A percentile compares a stretch with the other conserved stretches of the same genome.
Evolutionary conservation across 2,329 filamentous ascomycete species (phyloP).

Genomic region (Fusarium abutilonis): DNA sequence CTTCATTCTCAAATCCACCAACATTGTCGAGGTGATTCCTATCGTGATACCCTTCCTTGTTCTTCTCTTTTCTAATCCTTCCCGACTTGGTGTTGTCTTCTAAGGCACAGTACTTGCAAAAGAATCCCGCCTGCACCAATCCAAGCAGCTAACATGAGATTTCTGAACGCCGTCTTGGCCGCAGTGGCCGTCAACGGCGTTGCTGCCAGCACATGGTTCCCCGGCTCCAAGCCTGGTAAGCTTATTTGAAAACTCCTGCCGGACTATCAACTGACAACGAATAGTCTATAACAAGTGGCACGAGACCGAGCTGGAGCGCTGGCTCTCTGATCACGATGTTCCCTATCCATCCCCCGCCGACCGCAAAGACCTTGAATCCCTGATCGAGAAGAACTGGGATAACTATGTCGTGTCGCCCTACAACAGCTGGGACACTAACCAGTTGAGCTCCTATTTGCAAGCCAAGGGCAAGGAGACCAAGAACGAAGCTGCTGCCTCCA

Average conservation of each 20-base stretch:
- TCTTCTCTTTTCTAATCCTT: neutral
- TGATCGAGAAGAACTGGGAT: conserved; percentile 93
- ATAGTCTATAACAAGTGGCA: conserved; percentile 99
- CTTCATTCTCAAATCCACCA: conserved; percentile 6
- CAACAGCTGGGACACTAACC: conserved; percentile 76
- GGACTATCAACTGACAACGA: conserved; percentile 2
- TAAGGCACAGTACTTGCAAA: neutral
- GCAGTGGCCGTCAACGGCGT: conserved; percentile 76
- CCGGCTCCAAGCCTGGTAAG: conserved; percentile 78
- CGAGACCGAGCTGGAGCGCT: conserved; percentile 95
- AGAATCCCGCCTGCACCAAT: neutral
- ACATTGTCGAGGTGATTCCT: conserved; percentile 13
- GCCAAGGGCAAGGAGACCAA: conserved; percentile 76
- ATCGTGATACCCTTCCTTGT: conserved; percentile 14
- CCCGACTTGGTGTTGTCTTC: conserved; percentile 2
- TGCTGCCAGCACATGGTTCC: conserved; percentile 83
- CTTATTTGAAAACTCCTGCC: too few species aligned
- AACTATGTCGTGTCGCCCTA: conserved; percentile 78
- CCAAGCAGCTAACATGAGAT: conserved; percentile 71
- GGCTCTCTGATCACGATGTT: conserved; percentile 91
- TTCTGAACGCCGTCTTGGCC: conserved; percentile 75
- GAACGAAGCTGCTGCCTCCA: conserved; percentile 72
- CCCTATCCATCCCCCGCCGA: conserved; percentile 91
- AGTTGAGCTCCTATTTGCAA: conserved; percentile 74
- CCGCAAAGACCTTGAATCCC: conserved; percentile 90